Conservation (phyloP, 2,329 filamentous ascomycete species). For the Mollisia scopiformis region DNA sequence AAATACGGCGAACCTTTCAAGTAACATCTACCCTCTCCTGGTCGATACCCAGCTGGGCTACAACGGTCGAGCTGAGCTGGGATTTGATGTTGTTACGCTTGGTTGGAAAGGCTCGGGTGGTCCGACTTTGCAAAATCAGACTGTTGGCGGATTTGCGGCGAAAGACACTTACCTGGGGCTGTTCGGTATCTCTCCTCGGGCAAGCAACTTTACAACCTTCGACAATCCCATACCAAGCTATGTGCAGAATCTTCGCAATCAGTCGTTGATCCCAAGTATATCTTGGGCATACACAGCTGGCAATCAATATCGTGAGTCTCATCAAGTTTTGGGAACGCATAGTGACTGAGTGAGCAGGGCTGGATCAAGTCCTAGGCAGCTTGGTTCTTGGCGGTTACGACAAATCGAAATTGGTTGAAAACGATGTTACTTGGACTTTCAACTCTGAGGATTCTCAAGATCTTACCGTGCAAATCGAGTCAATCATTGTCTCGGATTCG, state of each 20-base stretch:
- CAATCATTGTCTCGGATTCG: conserved; percentile 8
- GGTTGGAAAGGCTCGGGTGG: conserved; percentile 23
- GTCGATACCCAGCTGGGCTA: conserved; percentile 7
- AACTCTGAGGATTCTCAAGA: conserved; percentile 40
- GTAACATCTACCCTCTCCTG: conserved; percentile 31
- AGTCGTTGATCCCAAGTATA: conserved; percentile 39
- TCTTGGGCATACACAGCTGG: conserved; percentile 46
- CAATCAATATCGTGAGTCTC: conserved; percentile 40
- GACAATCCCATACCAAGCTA: conserved; percentile 39
- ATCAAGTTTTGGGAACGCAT: not conserved
- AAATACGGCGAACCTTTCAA: conserved; percentile 35
- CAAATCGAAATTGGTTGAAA: conserved; percentile 39
- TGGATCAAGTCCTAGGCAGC: conserved; percentile 38
- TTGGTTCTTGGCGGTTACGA: conserved; percentile 44
- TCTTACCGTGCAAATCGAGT: conserved; percentile 36
- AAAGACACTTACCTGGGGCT: conserved; percentile 34
- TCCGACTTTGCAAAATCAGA: conserved; percentile 11
- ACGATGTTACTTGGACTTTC: conserved; percentile 41
- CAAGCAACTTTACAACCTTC: conserved; percentile 39
- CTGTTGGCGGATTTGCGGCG: conserved; percentile 1
- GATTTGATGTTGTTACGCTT: conserved; percentile 14
- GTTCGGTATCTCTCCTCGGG: conserved; percentile 41
- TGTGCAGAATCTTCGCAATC: conserved; percentile 39
- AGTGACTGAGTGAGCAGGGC: conserved; percentile 17
- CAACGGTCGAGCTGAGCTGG: conserved; percentile 5